Percentiles rank a stretch among this genome's conserved stretches.
These are phyloP conservation scores for Ustilago loliicola DNA, from an alignment of 1,284 basidiomycete genomes.

Conservation along the genomic window DNA sequence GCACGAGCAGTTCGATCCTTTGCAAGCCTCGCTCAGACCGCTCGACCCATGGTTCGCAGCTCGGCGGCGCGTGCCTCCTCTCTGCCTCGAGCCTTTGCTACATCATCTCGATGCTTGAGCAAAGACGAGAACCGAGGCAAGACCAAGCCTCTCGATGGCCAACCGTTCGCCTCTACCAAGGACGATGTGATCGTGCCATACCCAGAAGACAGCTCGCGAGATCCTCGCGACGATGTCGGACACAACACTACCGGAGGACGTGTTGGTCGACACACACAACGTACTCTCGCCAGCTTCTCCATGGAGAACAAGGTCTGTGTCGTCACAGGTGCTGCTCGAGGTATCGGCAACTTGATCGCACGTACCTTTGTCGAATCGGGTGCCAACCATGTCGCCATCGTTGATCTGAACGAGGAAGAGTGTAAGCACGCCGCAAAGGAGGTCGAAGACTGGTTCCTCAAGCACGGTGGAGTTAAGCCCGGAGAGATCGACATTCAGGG, in stretches of 20 bases:
- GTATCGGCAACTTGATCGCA: conserved; percentile 71
- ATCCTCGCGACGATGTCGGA: conserved; percentile 55
- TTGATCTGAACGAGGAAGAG: conserved; percentile 85
- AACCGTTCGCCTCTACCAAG: conserved; percentile 41
- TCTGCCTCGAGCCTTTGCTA: conserved; percentile 26
- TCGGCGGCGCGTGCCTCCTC: conserved; percentile 19
- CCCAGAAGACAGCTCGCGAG: conserved; percentile 45
- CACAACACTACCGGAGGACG: conserved; percentile 60
- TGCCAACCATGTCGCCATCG: conserved; percentile 83
- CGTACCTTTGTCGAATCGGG: conserved; percentile 90
- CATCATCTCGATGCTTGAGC: conserved; percentile 35
- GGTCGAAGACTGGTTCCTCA: conserved; percentile 76
- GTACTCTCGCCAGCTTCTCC: conserved; percentile 62
- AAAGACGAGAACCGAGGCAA: conserved; percentile 33
- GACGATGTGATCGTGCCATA: conserved; percentile 47
- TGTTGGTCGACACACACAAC: conserved; percentile 54
- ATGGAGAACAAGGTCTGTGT: conserved; percentile 80
- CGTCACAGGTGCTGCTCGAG: conserved; percentile 93
- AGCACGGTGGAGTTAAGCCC: conserved; percentile 76
- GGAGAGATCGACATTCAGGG: conserved; percentile 81
- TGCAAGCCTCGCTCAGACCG: conserved; percentile 17
- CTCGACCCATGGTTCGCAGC: conserved; percentile 9
- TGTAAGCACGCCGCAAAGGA: conserved; percentile 81
- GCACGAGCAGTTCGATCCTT: conserved; percentile 30
- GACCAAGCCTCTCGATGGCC: conserved; percentile 27